Percentiles rank a stretch among this genome's conserved stretches.
Evolutionary conservation across 345 rosid species (phyloP).

Genomic region (Trapa bicornis): DNA sequence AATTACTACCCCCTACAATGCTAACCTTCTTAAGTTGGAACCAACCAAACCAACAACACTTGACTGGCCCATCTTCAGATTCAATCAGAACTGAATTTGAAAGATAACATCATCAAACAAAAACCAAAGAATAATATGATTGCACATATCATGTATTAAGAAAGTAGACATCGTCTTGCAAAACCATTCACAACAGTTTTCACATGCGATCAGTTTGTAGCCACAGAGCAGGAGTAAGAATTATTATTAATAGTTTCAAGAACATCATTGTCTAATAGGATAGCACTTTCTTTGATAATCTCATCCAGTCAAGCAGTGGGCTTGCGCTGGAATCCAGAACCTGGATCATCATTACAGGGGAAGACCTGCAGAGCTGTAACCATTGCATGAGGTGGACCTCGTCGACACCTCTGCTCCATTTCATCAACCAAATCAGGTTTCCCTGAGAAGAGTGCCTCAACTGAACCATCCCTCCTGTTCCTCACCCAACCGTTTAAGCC

Average conservation of each 20-base stretch:
- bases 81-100: background rate
- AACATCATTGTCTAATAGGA: background rate
- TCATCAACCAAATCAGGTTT: conserved; percentile 44
- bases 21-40: background rate
- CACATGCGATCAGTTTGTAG: background rate
- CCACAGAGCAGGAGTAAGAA: background rate
- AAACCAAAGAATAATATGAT: background rate
- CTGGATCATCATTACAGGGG: conserved; percentile 61
- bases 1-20: background rate
- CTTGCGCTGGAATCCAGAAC: conserved; percentile 45
- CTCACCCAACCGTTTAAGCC: conserved; percentile 91
- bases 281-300: background rate
- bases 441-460: conserved; percentile 80
- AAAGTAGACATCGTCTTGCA: background rate
- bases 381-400: conserved; percentile 66
- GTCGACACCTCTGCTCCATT: conserved; percentile 83
- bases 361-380: conserved; percentile 63
- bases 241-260: background rate
- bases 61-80: background rate
- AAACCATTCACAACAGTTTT: background rate
- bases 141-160: background rate
- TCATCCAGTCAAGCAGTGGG: conserved; percentile 38
- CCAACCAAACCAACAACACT: conserved; percentile 1
- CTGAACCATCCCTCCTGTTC: conserved; percentile 77
- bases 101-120: background rate